Evolutionary conservation across 495 filamentous ascomycete species (phyloP), one percentile per base, ranked within the genome.

Genomic region (Xylaria longipes): DNA sequence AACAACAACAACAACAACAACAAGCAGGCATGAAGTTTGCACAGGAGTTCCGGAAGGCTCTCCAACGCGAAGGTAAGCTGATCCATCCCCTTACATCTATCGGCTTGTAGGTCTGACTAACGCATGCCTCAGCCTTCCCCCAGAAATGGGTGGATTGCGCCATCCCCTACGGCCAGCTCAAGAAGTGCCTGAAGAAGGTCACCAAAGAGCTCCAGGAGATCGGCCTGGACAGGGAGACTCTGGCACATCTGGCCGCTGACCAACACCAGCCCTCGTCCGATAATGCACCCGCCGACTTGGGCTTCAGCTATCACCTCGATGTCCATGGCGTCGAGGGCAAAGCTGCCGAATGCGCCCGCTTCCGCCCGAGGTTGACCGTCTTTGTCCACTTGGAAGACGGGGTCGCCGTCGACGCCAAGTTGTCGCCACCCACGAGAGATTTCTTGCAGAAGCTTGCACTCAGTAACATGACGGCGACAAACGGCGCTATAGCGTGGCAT

Each of bases 141-240:
- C 81, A 83, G 45, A 86, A 89, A 74, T 93, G 92, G 91, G 84
- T 91, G 6, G 85, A 89, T 20, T 87, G 85, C 54, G 91, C 91
- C 22, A 91, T 94, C 69, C 90, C 89, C 60, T 94, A 94, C 77
- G 83, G 87, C 43, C 86, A 91, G 73, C 87, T 94, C 67, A 94
- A 94, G 78, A 94, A 93, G 79, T 88, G 91, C 78, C 87, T 94
- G 75, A 91, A 90, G 72, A 89, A 87, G 77, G 87, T 94, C 37
- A 75, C 88, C 64, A 76, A 81, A 52, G 91, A 93, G 79, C 84
- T 93, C 9, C 74, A 81, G 17, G 81, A 80, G 20, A 78, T 92
- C 11, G 92, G 92, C 14, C 85, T 93, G 57, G 86, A 89, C 62
- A 83, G 84, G 5, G 82, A 87, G 15, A 91, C 88, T n/a, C 77